Evolutionary conservation across 306 rosid species (phyloP).

Genomic region (Myrica gale): DNA sequence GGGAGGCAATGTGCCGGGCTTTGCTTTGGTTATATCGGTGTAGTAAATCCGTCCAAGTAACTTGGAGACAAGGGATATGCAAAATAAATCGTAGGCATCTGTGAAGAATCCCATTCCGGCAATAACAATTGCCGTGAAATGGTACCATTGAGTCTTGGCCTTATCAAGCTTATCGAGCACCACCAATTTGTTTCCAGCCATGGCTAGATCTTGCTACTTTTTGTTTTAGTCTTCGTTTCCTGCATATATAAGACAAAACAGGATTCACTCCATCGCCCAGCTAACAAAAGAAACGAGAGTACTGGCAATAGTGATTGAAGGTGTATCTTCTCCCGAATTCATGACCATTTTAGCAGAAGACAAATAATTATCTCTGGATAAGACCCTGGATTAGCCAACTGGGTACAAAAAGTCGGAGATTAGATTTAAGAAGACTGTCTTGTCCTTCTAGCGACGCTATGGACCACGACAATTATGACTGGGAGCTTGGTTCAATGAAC

Average conservation of each 20-base stretch:
- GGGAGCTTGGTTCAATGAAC: neutral
- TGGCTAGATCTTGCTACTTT: neutral
- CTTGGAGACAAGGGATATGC: conserved; percentile 17
- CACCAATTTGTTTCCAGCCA: neutral
- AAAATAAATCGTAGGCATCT: conserved; percentile 21
- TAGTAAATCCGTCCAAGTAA: conserved; percentile 22
- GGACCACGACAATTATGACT: neutral
- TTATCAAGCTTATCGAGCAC: conserved; percentile 1
- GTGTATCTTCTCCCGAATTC: neutral
- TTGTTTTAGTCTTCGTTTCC: neutral
- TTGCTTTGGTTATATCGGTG: neutral
- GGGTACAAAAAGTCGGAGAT: neutral
- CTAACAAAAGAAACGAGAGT: neutral
- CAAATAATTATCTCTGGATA: neutral
- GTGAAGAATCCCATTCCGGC: conserved; percentile 23
- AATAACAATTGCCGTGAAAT: conserved; percentile 11
- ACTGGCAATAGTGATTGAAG: too few species aligned
- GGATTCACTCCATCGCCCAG: neutral
- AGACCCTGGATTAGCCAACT: too few species aligned
- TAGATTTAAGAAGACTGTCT: neutral
- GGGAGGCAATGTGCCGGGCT: conserved; percentile 23
- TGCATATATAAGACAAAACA: neutral
- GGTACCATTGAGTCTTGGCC: conserved; percentile 12
- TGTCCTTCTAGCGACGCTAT: neutral
- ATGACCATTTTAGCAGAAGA: too few species aligned